Base-by-base conservation (phyloP, 148 eudicot species). In the Vaccinium corymbosum region DNA sequence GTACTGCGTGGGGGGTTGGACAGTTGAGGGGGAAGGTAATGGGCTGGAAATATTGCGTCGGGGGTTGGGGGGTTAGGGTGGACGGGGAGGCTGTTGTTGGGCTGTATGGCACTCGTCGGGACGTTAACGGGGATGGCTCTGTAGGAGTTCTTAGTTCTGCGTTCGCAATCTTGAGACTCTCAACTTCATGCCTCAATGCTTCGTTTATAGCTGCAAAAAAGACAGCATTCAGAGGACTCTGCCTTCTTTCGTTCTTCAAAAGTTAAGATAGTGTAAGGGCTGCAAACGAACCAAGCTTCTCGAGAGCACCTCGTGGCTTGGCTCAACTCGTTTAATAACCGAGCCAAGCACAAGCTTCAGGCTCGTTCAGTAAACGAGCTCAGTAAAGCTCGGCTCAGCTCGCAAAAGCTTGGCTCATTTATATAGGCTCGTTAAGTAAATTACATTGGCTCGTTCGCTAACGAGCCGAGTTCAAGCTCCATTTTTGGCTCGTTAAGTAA, bases 121-220 rank as follows among this genome's bases (percentile, higher is more conserved):
- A 86, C 17, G 86, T 88, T 57, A 86, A 59, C 85, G 87, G 85
- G 55, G 86, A 88, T 48, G 88, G 80, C 51, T 88, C 92, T 0
- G 90, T 80, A 11, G 87, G 86, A 78, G 81, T 84, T 82, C 68
- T 82, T 53, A 83, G 81, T 82, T 89, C 93, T 5, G 91, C 93
- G 0, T 90, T 91, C 12, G 90, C 90, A 32, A 89, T 71, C 89
- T 91, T 84, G 32, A 91, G 92, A 84, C 89, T 88, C 80, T 91
- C 93, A 29, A 91, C 89, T 84, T 91, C 93, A 57, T 88, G 91
- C 93, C 90, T 89, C 32, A 91, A 79, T 74, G 93, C 91, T 73
- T 88, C 93, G 66, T 91, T 91, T 56, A 91, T 82, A 4, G 92
- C 93, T 91, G 87, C 49, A 3, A 32, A 81, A 48, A 38, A 59